These are phyloP conservation scores for Tulasnella sp. DNA, from an alignment of 768 basidiomycete genomes.

Conservation along the genomic window DNA sequence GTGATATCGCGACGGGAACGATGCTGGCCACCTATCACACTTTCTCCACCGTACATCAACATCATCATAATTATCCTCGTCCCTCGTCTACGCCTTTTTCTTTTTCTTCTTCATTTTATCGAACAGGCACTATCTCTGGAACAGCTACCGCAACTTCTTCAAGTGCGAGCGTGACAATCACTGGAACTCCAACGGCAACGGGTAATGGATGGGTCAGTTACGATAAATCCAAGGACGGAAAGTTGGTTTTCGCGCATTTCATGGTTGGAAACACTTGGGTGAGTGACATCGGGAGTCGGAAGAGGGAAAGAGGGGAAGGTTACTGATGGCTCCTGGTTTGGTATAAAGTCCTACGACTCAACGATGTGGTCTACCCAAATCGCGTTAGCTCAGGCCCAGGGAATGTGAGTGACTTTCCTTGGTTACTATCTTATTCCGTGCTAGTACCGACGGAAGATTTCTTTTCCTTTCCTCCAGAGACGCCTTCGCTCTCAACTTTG, in stretches of 20 bases:
- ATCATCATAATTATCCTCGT: not conserved
- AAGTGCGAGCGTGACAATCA: not conserved
- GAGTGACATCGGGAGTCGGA: not conserved
- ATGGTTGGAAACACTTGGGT: conserved; percentile 55
- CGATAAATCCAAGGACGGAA: not conserved
- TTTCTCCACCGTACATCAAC: not conserved
- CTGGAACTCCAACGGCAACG: not conserved
- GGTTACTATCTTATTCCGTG: not conserved
- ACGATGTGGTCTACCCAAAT: conserved; percentile 35
- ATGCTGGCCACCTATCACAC: not conserved
- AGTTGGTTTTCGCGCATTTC: conserved; percentile 29
- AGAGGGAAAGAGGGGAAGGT: not conserved
- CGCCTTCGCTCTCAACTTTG: conserved; percentile 52
- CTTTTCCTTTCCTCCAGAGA: conserved; percentile 13
- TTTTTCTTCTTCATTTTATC: not conserved
- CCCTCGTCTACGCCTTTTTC: not conserved
- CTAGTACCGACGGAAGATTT: not conserved
- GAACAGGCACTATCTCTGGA: not conserved
- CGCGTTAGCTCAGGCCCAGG: conserved; percentile 45
- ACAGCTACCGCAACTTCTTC: not conserved
- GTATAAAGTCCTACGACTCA: not conserved
- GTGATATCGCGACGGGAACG: not conserved
- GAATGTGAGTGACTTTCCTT: conserved; percentile 25
- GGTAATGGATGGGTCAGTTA: not conserved
- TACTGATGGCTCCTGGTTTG: not conserved